These are phyloP conservation scores for Gossypium aridum DNA, from an alignment of 441 rosid species.

Conservation along the genomic window DNA sequence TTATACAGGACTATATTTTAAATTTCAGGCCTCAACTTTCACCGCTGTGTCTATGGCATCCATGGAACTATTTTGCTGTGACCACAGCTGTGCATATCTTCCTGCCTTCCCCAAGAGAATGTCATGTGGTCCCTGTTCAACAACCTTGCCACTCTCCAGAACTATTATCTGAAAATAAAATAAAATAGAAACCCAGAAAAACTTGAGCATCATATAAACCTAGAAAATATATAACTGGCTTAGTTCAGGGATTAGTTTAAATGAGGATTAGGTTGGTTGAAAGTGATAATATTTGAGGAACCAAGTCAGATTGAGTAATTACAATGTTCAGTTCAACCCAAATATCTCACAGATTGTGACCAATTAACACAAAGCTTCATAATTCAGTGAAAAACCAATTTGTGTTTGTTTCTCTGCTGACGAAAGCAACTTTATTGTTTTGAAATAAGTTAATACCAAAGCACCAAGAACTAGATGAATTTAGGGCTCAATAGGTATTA, in stretches of 20 bases:
- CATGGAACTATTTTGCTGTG: constrained; percentile 69
- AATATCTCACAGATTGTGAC: neutral
- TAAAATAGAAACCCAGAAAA: neutral
- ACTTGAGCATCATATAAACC: neutral
- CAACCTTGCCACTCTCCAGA: constrained; percentile 87
- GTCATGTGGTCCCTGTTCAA: constrained; percentile 92
- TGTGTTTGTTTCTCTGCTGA: neutral
- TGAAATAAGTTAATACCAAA: neutral
- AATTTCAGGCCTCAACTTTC: constrained; percentile 36
- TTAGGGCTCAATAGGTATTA: neutral
- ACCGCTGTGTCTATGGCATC: constrained; percentile 59
- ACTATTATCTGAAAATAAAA: constrained; percentile 62
- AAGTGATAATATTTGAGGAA: neutral
- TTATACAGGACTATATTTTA: neutral
- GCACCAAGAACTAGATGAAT: neutral
- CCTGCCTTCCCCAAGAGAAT: constrained; percentile 67
- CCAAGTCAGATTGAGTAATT: neutral
- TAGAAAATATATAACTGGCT: neutral
- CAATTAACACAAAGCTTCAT: neutral
- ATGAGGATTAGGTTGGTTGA: neutral
- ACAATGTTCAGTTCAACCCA: neutral
- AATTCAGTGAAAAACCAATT: neutral
- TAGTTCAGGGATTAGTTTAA: neutral
- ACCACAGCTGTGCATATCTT: constrained; percentile 95
- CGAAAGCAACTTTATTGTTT: neutral